phyloP scores from a whole-genome alignment of 176 grass and related monocot species.

The Aegilops longissima region DNA sequence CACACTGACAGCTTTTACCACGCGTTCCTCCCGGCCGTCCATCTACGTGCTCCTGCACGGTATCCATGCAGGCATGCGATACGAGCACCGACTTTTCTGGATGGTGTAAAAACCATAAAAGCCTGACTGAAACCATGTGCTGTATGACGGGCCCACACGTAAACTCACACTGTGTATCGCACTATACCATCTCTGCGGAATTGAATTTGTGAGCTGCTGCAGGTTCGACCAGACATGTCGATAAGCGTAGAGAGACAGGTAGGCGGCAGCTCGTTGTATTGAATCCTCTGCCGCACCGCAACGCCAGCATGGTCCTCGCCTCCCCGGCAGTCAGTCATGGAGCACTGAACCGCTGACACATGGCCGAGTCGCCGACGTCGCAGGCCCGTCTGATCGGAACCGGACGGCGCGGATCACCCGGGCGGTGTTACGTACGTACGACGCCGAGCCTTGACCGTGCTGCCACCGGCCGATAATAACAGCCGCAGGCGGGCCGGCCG shows the following conservation, averaged over 20 bases:
- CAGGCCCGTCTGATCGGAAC: neutral
- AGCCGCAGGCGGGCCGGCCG: neutral
- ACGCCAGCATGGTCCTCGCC: neutral
- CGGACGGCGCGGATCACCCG: neutral
- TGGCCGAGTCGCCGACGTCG: neutral
- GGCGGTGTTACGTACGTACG: neutral
- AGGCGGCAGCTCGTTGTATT: neutral
- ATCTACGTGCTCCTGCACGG: too few species aligned
- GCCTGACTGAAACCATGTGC: too few species aligned
- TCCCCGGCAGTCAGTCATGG: neutral
- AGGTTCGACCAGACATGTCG: neutral
- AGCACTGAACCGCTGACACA: neutral
- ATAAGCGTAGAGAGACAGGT: neutral
- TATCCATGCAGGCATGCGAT: too few species aligned
- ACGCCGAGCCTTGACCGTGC: conserved; percentile 13
- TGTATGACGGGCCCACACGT: too few species aligned
- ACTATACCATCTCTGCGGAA: neutral
- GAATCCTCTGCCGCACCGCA: neutral
- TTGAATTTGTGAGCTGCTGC: neutral
- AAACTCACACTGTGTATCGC: too few species aligned
- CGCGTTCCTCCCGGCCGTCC: too few species aligned
- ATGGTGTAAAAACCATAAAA: too few species aligned
- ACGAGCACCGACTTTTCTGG: too few species aligned
- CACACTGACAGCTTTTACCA: too few species aligned
- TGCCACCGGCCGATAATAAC: neutral